These are phyloP conservation scores for Heliamphora pulchella DNA, from an alignment of 179 eudicot species.

Conservation along the genomic window DNA sequence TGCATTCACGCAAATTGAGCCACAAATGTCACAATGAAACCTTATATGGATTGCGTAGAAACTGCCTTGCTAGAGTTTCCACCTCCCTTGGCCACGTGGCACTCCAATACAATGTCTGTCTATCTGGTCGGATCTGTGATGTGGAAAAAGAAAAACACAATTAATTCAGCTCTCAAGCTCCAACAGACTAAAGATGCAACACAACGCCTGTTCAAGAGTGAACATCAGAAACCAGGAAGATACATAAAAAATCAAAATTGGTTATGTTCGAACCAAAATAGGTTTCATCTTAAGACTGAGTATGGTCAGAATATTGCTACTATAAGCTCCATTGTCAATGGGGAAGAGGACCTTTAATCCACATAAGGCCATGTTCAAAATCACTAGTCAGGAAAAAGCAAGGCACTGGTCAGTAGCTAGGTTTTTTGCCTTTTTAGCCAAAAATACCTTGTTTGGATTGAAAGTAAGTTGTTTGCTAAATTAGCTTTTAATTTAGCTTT, in stretches of 20 bases:
- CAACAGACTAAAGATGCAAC: neutral
- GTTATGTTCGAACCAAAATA: neutral
- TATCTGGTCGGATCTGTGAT: conserved; percentile 87
- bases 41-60: conserved; percentile 79
- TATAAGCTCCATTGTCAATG: too few relatives aligned
- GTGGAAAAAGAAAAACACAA: neutral
- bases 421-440: too few relatives aligned
- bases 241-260: neutral
- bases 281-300: too few relatives aligned
- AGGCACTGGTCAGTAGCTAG: too few relatives aligned
- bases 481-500: too few relatives aligned
- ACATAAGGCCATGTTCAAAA: too few relatives aligned
- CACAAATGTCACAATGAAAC: conserved; percentile 16
- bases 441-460: too few relatives aligned
- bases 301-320: too few relatives aligned
- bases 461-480: too few relatives aligned
- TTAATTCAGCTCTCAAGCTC: conserved; percentile 5
- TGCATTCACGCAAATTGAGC: neutral
- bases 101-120: conserved; percentile 94
- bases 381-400: too few relatives aligned
- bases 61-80: conserved; percentile 83
- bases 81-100: conserved; percentile 99
- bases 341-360: too few relatives aligned
- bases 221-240: neutral
- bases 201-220: neutral